phyloP scores from a whole-genome alignment of 2,329 filamentous ascomycete genomes.

The Fusarium penzigii region DNA sequence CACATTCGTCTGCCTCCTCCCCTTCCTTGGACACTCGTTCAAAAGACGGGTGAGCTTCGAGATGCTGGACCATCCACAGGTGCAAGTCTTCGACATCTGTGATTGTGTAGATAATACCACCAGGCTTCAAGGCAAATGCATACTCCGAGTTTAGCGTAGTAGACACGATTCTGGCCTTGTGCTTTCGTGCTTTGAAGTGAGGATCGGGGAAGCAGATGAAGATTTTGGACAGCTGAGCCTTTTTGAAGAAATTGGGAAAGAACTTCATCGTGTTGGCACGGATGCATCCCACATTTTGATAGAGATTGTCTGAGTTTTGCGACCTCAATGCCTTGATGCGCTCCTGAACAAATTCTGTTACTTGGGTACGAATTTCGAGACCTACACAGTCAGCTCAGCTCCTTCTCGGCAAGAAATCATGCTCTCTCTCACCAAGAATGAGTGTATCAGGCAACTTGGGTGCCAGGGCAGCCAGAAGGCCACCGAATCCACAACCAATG shows the following conservation, averaged over 20 bases:
- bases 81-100: slow-evolving; percentile 96
- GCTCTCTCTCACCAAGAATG: slow-evolving; percentile 66
- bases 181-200: slow-evolving; percentile 96
- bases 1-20: slow-evolving; percentile 68
- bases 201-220: slow-evolving; percentile 99
- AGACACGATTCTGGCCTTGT: slow-evolving; percentile 94
- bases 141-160: slow-evolving; percentile 90
- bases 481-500: slow-evolving; percentile 96
- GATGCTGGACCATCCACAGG: slow-evolving; percentile 88
- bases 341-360: slow-evolving; percentile 87
- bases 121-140: slow-evolving; percentile 79
- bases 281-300: slow-evolving; percentile 86
- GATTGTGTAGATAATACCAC: slow-evolving; percentile 91
- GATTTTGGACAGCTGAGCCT: slow-evolving; percentile 79
- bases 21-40: slow-evolving; percentile 71
- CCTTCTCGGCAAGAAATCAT: not conserved
- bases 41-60: slow-evolving; percentile 76
- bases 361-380: slow-evolving; percentile 88
- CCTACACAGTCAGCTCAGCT: slow-evolving; percentile 48
- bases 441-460: slow-evolving; percentile 79
- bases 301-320: slow-evolving; percentile 60
- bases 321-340: slow-evolving; percentile 79
- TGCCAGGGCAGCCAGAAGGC: slow-evolving; percentile 81
- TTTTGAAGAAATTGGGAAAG: slow-evolving; percentile 93
- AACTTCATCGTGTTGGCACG: slow-evolving; percentile 99